Evolutionary conservation across 306 rosid genomes (phyloP), one percentile per base, ranked within the genome.

Genomic region (Castanospermum australe): DNA sequence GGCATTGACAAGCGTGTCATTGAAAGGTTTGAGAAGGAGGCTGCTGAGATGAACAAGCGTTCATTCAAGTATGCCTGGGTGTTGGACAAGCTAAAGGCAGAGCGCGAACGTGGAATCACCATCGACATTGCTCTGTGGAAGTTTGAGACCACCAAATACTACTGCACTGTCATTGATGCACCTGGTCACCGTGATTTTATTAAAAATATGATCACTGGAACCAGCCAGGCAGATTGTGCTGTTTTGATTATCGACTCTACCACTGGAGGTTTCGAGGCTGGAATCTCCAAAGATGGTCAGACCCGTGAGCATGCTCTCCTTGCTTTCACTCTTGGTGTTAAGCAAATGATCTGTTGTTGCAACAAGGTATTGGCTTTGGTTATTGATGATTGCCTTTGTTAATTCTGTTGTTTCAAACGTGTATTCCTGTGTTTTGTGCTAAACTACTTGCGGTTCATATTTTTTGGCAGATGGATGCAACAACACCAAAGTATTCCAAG

Each of bases 1-100:
- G 88, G 88, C 2, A 81, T 85, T 11, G 88, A 85, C 74, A 85
- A 81, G 85, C 83, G 88, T 64, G 88, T 85, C 33, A 85, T 85
- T 17, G 85, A 85, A 47, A 81, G 85, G 73, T 85, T 85, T 1
- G 87, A 84, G 87, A 84, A 84, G 33, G 87, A 84, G 21, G 87
- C 87, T 59, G 81, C 87, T 67, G 88, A 84, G 76, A 80, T 84
- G 87, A 80, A 71, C 68, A 78, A 78, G 60, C 47, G 76, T 41
- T 78, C 82, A 5, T 78, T 78, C 82, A 78, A 78, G 48, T 78
- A 78, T 30, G 82, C 76, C 17, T 78, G 75, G 82, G 82, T 67
- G 75, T 42, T 78, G 33, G 82, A 78, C 82, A 78, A 78, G 76
- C 76, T 78, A 3, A 67, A 78, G 82, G 82, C 82, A 1, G 82